A percentile compares a stretch with the other conserved stretches of the same genome.
phyloP scores from a whole-genome alignment of 1,284 basidiomycete species.

The Apiotrichum domesticum region DNA sequence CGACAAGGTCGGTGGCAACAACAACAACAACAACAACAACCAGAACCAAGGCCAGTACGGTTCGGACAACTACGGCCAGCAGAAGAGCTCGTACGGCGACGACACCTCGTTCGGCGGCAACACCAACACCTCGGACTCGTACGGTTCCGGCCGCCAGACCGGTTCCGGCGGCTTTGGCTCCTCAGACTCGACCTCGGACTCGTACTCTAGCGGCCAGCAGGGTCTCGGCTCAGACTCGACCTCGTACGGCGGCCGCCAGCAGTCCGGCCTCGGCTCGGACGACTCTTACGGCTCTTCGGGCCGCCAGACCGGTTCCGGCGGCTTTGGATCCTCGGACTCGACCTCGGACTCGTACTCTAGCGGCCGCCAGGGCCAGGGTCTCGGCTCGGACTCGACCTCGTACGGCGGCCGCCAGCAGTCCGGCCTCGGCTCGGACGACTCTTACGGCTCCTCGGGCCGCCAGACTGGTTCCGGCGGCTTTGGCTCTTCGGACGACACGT shows the following conservation, averaged over 20 bases:
- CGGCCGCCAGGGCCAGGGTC: constrained; percentile 1
- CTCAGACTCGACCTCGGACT: not conserved
- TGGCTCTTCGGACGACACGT: not conserved
- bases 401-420: not conserved
- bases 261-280: constrained; percentile 1
- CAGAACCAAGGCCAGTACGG: not conserved
- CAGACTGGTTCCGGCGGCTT: not conserved
- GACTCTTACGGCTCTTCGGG: not conserved
- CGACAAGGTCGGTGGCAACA: not conserved
- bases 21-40: not conserved
- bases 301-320: not conserved
- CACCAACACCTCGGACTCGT: not conserved
- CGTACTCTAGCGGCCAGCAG: constrained; percentile 1
- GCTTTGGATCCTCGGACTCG: constrained; percentile 2
- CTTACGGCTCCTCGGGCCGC: constrained; percentile 1
- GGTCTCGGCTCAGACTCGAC: not conserved
- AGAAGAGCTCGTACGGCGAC: not conserved
- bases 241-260: not conserved
- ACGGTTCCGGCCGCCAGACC: constrained; percentile 6
- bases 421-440: constrained; percentile 5
- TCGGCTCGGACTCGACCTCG: not conserved
- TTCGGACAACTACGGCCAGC: not conserved
- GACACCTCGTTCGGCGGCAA: constrained; percentile 1
- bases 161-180: constrained; percentile 4
- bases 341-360: not conserved